Evolutionary conservation across 495 filamentous ascomycete genomes (phyloP).

Genomic region (Podospora didyma): DNA sequence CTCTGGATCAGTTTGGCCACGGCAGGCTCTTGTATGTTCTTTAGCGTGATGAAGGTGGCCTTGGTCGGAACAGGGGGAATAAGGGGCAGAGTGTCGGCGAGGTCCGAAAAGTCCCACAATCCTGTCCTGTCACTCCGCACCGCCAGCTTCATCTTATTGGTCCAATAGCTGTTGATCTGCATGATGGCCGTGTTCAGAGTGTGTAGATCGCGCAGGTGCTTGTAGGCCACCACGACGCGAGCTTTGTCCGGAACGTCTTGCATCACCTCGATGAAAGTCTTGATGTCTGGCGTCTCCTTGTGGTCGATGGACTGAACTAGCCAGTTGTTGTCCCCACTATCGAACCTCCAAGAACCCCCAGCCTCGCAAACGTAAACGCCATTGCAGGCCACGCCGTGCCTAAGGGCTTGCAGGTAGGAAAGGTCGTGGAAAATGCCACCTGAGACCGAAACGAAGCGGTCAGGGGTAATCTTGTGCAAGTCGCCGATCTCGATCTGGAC

Average conservation of each 20-base stretch:
- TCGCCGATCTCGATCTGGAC: constrained; percentile 84
- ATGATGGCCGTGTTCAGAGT: constrained; percentile 90
- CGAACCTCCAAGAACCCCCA: constrained; percentile 89
- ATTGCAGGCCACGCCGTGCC: constrained; percentile 87
- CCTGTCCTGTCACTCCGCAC: constrained; percentile 87
- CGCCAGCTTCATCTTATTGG: constrained; percentile 86
- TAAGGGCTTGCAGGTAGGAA: constrained; percentile 91
- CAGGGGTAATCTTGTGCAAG: constrained; percentile 90
- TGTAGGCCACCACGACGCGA: constrained; percentile 89
- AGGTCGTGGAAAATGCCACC: constrained; percentile 92
- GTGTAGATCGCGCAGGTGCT: constrained; percentile 91
- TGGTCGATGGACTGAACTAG: constrained; percentile 86
- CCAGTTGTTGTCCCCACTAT: constrained; percentile 87
- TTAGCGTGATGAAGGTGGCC: constrained; percentile 85
- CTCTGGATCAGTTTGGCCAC: constrained; percentile 88
- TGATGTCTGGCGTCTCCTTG: constrained; percentile 78
- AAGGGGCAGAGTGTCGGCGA: constrained; percentile 74
- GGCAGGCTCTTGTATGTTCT: constrained; percentile 82
- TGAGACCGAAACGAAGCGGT: constrained; percentile 89
- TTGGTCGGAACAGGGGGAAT: constrained; percentile 64
- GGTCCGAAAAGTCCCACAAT: constrained; percentile 89
- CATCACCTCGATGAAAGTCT: constrained; percentile 89
- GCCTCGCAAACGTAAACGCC: constrained; percentile 96
- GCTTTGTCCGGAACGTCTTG: constrained; percentile 83
- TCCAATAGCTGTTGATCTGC: constrained; percentile 93